These are phyloP conservation scores for Veloboletus limbatus DNA, from an alignment of 1,284 basidiomycete species.

Conservation along the genomic window DNA sequence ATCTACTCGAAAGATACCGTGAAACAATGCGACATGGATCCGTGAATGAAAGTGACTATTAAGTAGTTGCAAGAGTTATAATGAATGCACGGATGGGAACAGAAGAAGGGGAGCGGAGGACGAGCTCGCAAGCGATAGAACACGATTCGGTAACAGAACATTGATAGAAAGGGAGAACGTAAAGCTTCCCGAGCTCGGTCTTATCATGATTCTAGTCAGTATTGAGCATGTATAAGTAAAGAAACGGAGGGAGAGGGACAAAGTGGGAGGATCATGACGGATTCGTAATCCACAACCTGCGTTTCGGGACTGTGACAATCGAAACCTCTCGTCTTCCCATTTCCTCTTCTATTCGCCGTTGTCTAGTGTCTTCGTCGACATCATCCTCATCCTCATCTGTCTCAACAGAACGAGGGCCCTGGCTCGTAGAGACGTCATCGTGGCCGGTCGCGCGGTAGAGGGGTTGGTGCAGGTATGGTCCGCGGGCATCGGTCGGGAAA, in stretches of 20 bases:
- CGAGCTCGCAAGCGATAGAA: conserved; percentile 14
- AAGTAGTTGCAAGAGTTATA: conserved; percentile 26
- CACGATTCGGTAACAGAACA: conserved; percentile 17
- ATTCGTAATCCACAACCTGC: conserved; percentile 69
- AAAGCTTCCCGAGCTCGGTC: conserved; percentile 8
- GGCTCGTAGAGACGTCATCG: conserved; percentile 40
- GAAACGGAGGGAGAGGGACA: neutral
- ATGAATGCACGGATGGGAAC: conserved; percentile 23
- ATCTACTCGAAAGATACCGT: conserved; percentile 38
- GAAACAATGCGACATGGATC: conserved; percentile 35
- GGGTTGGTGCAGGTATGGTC: conserved; percentile 64
- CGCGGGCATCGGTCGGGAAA: conserved; percentile 44
- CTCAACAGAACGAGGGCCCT: conserved; percentile 43
- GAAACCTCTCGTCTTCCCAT: conserved; percentile 76
- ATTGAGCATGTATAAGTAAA: conserved; percentile 16
- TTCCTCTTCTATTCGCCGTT: conserved; percentile 73
- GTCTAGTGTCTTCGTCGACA: conserved; percentile 66
- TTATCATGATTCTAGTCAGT: conserved; percentile 24
- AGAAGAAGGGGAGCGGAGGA: neutral
- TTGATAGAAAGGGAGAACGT: conserved; percentile 11
- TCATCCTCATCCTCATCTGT: conserved; percentile 66
- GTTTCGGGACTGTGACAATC: conserved; percentile 75
- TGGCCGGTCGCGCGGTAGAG: conserved; percentile 51
- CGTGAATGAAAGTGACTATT: conserved; percentile 31
- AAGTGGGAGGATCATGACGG: conserved; percentile 39